These are phyloP conservation scores for Spergularia marina DNA, from an alignment of 148 eudicot genomes.

Conservation along the genomic window DNA sequence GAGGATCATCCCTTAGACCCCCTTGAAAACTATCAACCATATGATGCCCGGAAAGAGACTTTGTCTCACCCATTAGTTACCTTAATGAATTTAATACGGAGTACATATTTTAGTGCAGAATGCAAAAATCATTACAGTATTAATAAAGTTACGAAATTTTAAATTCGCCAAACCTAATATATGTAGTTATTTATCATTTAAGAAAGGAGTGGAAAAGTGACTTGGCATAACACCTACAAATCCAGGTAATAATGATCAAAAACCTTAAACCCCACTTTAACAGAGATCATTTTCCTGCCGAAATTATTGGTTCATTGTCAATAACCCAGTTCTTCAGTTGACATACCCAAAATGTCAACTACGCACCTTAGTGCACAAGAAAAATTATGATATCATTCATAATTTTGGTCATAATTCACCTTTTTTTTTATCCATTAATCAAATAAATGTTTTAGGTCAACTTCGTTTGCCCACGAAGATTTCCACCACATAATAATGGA, in stretches of 20 bases:
- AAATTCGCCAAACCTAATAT: no score
- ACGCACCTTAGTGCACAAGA: slow-evolving; percentile 1
- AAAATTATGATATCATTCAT: slow-evolving; percentile 16
- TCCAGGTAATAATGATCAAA: slow-evolving; percentile 8
- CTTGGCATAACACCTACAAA: background rate
- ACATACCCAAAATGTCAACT: slow-evolving; percentile 18
- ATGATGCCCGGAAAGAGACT: no score
- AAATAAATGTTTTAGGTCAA: slow-evolving; percentile 9
- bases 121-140: no score
- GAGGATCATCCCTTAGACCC: no score
- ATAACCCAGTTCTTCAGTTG: background rate
- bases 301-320: background rate
- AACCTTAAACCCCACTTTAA: background rate
- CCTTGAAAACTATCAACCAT: no score
- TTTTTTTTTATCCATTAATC: background rate
- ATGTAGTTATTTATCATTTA: no score
- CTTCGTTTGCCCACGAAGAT: slow-evolving; percentile 1
- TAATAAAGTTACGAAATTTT: no score
- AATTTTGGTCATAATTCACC: slow-evolving; percentile 5
- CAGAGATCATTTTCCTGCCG: background rate
- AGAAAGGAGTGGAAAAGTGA: background rate
- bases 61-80: no score
- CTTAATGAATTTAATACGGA: no score
- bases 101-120: no score
- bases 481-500: slow-evolving; percentile 12